Evolutionary conservation across 2,329 filamentous ascomycete genomes (phyloP), one percentile per base, ranked within the genome.

Genomic region (Chaetomium strumarium): DNA sequence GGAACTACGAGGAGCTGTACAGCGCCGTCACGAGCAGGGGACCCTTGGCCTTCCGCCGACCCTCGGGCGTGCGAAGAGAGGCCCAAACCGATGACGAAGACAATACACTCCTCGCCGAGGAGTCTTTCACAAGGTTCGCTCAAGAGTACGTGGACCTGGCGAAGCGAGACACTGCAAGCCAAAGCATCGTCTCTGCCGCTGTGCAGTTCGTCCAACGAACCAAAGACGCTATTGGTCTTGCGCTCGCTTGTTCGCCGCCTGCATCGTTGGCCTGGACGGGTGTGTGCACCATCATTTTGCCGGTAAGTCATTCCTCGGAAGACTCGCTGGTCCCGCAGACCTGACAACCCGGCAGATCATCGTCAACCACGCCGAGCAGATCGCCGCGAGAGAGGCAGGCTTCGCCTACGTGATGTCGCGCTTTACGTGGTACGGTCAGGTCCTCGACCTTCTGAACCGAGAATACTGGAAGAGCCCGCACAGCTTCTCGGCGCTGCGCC

Each of bases 351-450:
- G 1, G 2, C 40, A 56, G 55, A 48, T 59, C 13, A 54, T 59
- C 17, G 46, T 59, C 51, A 59, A 59, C 19, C 53, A 59, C 17
- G 48, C 57, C 11, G 55, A 59, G 41, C 55, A 57, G 37, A 57
- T 59, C 9, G 41, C 55, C 5, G 52, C 51, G 5, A 36, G 47
- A 24, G 51, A 59, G 24, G 44, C 52, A 1, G 57, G 57, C 5
- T 59, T 59, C 31, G 47, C 52, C 33, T 59, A 59, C 29, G 57
- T 59, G 45, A 57, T 59, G 55, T 59, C 57, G 9, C 44, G 57
- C 9, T 54, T 59, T 11, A 52, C 52, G 11, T 59, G 57, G 57
- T 59, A 59, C 39, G 44, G 47, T 7, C 52, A 59, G 20, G 50
- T 55, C n/a, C 39, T 59, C 10, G 57, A 59, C 30, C 55, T 59